phyloP scores from a whole-genome alignment of 2,329 filamentous ascomycete species.

The Tothia fuscella region DNA sequence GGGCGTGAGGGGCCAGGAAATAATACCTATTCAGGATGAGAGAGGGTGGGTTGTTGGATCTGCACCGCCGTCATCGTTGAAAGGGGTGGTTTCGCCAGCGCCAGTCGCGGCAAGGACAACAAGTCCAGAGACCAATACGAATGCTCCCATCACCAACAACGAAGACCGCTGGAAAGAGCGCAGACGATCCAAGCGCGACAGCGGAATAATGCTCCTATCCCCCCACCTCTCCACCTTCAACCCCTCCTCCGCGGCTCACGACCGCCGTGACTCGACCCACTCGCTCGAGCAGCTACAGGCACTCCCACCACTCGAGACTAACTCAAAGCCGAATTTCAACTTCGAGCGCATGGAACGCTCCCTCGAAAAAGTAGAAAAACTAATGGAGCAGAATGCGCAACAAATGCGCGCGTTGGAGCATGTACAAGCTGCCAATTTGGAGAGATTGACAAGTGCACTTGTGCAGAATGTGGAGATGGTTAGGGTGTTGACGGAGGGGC shows the following conservation, averaged over 20 bases:
- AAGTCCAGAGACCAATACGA: not conserved
- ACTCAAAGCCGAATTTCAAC: not conserved
- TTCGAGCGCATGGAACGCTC: slow-evolving; percentile 8
- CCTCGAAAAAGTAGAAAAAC: slow-evolving; percentile 5
- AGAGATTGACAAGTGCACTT: slow-evolving; percentile 7
- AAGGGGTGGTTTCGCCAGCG: not conserved
- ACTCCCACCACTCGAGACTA: not conserved
- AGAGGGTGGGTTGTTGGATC: slow-evolving; percentile 2
- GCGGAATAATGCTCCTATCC: slow-evolving; percentile 6
- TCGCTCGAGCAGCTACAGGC: not conserved
- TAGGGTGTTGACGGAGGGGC: not conserved
- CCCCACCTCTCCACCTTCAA: not conserved
- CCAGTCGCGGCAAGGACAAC: not conserved
- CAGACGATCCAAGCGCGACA: slow-evolving; percentile 6
- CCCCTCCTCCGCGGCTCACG: not conserved
- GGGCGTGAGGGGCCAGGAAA: slow-evolving; percentile 1
- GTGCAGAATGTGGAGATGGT: slow-evolving; percentile 7
- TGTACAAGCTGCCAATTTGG: slow-evolving; percentile 5
- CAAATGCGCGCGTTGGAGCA: slow-evolving; percentile 8
- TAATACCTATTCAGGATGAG: slow-evolving; percentile 8
- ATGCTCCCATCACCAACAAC: not conserved
- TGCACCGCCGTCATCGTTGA: not conserved
- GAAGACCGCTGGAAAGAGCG: not conserved
- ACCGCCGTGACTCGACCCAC: not conserved
- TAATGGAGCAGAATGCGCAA: slow-evolving; percentile 9